Conservation (phyloP, 306 rosid genomes). For the Sechiopsis laciniata region DNA sequence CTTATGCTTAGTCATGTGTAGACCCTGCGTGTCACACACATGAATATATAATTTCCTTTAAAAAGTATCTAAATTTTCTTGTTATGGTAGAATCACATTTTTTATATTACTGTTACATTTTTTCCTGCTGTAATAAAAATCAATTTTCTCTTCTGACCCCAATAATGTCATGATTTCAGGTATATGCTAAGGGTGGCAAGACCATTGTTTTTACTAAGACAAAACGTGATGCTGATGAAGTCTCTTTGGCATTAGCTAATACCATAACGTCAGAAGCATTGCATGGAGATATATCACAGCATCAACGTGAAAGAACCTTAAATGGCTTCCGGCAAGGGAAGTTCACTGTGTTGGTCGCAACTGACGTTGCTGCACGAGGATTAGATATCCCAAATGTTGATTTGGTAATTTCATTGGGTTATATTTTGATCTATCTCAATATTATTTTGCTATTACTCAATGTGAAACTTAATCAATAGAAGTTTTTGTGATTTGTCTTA, state of each 20-base stretch:
- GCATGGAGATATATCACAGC: conserved; percentile 99
- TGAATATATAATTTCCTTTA: too few relatives aligned
- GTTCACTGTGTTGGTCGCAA: conserved; percentile 95
- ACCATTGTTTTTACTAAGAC: conserved; percentile 96
- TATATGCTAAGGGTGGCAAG: conserved; percentile 96
- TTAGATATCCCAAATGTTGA: conserved; percentile 98
- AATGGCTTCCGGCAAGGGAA: conserved; percentile 97
- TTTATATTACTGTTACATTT: neutral
- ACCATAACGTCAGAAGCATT: conserved; percentile 88
- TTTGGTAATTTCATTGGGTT: conserved; percentile 46
- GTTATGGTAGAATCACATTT: neutral
- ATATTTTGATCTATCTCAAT: conserved; percentile 8
- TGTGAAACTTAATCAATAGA: too few relatives aligned
- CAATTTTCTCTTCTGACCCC: neutral
- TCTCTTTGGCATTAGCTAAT: conserved; percentile 73
- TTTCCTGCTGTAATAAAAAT: neutral
- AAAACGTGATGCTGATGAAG: conserved; percentile 97
- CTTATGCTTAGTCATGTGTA: too few relatives aligned
- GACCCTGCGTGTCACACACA: too few relatives aligned
- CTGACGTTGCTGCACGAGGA: conserved; percentile 98
- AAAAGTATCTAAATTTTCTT: too few relatives aligned
- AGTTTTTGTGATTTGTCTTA: conserved; percentile 10
- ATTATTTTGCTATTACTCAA: conserved; percentile 1
- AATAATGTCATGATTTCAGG: conserved; percentile 45
- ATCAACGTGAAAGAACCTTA: conserved; percentile 93